A percentile compares a stretch with the other conserved stretches of the same genome.
Conservation (phyloP, 345 rosid species). For the Populus nigra region DNA sequence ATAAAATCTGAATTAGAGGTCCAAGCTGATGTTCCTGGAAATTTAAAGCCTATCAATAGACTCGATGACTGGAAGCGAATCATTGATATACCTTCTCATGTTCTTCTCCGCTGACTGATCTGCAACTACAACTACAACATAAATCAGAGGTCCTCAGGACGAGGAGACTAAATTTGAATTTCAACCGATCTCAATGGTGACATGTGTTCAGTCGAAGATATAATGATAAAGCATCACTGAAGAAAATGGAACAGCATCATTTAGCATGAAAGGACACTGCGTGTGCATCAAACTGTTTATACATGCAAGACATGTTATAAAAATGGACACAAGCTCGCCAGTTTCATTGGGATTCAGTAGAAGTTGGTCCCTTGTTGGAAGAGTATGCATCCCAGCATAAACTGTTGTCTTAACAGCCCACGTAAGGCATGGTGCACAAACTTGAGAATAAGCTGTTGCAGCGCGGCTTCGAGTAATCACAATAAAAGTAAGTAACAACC, state of each 20-base stretch:
- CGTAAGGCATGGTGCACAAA: conserved; percentile 83
- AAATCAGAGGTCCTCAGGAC: background rate
- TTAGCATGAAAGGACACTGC: background rate
- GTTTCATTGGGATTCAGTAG: conserved; percentile 74
- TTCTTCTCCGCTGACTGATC: conserved; percentile 73
- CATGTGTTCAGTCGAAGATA: background rate
- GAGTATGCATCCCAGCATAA: conserved; percentile 91
- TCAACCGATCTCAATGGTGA: background rate
- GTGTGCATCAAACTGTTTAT: too few species aligned
- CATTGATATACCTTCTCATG: conserved; percentile 68
- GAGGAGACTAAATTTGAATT: background rate
- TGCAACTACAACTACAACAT: conserved; percentile 17
- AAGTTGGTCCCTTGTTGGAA: conserved; percentile 78
- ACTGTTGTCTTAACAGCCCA: conserved; percentile 90
- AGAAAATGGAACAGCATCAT: background rate
- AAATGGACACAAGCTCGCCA: conserved; percentile 33
- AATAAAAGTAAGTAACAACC: background rate
- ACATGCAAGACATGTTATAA: background rate
- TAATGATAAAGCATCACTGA: background rate
- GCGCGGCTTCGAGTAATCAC: conserved; percentile 82
- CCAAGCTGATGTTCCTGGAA: conserved; percentile 67
- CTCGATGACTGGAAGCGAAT: conserved; percentile 55
- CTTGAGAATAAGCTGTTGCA: conserved; percentile 74
- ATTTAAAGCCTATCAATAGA: conserved; percentile 72
- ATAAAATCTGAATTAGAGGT: conserved; percentile 45